Percentiles rank a stretch among this genome's conserved stretches.
These are phyloP conservation scores for Stachybotrys echinatus DNA, from an alignment of 2,329 filamentous ascomycete species.

Conservation along the genomic window DNA sequence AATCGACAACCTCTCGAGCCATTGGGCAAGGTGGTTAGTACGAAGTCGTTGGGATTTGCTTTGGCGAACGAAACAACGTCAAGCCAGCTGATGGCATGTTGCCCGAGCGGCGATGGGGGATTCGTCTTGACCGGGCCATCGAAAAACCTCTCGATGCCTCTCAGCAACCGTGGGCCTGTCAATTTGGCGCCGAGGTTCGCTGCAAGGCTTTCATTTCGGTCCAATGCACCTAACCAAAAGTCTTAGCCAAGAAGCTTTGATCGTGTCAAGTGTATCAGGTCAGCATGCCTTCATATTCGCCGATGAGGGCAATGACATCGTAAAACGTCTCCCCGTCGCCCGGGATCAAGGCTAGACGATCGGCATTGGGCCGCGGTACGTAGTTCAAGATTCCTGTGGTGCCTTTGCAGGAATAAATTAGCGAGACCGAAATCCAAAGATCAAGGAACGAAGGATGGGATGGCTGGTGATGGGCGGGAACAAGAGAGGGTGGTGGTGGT, in stretches of 20 bases:
- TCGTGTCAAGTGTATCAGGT: not conserved
- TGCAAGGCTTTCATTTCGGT: slow-evolving; percentile 81
- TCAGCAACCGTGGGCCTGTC: slow-evolving; percentile 75
- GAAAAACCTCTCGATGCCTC: slow-evolving; percentile 81
- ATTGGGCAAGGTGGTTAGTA: slow-evolving; percentile 62
- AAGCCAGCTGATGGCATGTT: slow-evolving; percentile 67
- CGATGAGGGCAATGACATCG: slow-evolving; percentile 66
- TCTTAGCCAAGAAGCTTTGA: not conserved
- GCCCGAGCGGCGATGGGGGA: slow-evolving; percentile 51
- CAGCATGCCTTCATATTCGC: slow-evolving; percentile 65
- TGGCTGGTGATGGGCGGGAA: no score
- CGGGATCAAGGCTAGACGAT: slow-evolving; percentile 45
- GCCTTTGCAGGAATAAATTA: slow-evolving; percentile 14
- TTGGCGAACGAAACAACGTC: slow-evolving; percentile 83
- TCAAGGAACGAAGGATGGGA: not conserved
- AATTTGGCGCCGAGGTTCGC: slow-evolving; percentile 80
- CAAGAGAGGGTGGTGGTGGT: no score
- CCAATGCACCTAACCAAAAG: slow-evolving; percentile 57
- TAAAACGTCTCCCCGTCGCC: slow-evolving; percentile 63
- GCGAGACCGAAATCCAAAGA: slow-evolving; percentile 7
- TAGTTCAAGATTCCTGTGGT: slow-evolving; percentile 44
- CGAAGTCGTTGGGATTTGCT: slow-evolving; percentile 73
- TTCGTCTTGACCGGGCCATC: slow-evolving; percentile 65
- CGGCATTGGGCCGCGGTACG: slow-evolving; percentile 36
- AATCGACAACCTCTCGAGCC: slow-evolving; percentile 74